Percentiles rank a stretch among this genome's conserved stretches.
Conservation (phyloP, 495 filamentous ascomycete genomes). For the Penicillium maclennaniae region DNA sequence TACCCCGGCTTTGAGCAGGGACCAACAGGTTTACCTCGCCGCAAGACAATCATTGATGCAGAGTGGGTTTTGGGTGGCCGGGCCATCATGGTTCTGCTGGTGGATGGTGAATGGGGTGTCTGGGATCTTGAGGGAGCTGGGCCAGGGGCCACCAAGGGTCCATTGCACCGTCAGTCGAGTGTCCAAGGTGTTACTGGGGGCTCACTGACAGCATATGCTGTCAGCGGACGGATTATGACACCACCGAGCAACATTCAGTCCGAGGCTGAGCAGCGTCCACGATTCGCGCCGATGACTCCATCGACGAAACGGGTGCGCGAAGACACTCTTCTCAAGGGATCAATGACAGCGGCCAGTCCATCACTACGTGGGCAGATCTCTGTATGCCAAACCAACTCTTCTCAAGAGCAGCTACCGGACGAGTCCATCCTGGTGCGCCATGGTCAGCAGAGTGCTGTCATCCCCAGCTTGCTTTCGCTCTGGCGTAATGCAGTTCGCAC, state of each 20-base stretch:
- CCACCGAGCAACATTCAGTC: conserved; percentile 29
- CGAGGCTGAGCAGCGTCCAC: conserved; percentile 42
- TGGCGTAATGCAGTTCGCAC: conserved; percentile 63
- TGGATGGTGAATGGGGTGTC: conserved; percentile 89
- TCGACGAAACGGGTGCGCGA: conserved; percentile 63
- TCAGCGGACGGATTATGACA: conserved; percentile 62
- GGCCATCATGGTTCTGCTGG: conserved; percentile 69
- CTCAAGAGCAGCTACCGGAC: conserved; percentile 49
- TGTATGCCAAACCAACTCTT: conserved; percentile 47
- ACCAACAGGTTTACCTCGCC: conserved; percentile 36
- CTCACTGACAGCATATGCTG: conserved; percentile 61
- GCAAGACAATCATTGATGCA: conserved; percentile 77
- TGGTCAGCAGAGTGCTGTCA: conserved; percentile 56
- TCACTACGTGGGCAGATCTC: conserved; percentile 61
- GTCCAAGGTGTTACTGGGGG: conserved; percentile 60
- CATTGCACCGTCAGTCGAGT: conserved; percentile 53
- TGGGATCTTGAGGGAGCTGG: conserved; percentile 79
- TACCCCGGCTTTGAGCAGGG: conserved; percentile 59
- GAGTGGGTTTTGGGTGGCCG: conserved; percentile 79
- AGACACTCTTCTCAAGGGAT: conserved; percentile 51
- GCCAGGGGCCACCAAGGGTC: conserved; percentile 46
- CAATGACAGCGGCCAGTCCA: conserved; percentile 24
- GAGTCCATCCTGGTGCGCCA: conserved; percentile 68
- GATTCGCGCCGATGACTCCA: conserved; percentile 81
- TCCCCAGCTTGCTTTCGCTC: conserved; percentile 61